Conservation (phyloP, 805 yeast species). For the Lipomyces chichibuensis region DNA sequence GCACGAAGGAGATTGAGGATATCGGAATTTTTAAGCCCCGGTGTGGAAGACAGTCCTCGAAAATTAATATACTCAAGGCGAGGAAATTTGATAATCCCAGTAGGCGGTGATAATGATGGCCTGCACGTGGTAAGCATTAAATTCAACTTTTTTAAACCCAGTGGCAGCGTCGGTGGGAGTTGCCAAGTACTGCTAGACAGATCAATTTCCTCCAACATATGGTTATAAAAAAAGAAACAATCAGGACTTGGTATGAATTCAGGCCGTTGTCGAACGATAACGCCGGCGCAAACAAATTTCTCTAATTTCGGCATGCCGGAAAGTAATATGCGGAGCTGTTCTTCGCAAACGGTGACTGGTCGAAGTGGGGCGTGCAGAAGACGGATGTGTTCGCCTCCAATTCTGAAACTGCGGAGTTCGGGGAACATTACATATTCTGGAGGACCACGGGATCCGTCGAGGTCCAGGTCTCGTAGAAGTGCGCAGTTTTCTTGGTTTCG, state of each 20-base stretch:
- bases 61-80: neutral
- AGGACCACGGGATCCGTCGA: neutral
- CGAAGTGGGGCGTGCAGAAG: neutral
- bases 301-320: conserved; percentile 1
- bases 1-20: neutral
- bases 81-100: neutral
- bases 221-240: neutral
- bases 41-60: neutral
- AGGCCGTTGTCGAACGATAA: neutral
- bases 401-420: neutral
- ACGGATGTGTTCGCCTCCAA: neutral
- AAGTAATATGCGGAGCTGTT: conserved; percentile 1
- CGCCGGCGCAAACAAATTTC: neutral
- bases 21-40: conserved; percentile 1
- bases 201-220: neutral
- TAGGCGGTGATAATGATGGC: neutral
- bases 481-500: neutral
- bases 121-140: neutral
- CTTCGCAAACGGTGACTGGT: neutral
- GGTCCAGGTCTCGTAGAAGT: neutral
- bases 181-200: neutral
- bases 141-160: neutral
- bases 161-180: neutral
- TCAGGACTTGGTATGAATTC: neutral
- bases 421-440: conserved; percentile 1